A percentile compares a stretch with the other conserved stretches of the same genome.
Conservation (phyloP, 345 rosid species). For the Boechera retrofracta region DNA sequence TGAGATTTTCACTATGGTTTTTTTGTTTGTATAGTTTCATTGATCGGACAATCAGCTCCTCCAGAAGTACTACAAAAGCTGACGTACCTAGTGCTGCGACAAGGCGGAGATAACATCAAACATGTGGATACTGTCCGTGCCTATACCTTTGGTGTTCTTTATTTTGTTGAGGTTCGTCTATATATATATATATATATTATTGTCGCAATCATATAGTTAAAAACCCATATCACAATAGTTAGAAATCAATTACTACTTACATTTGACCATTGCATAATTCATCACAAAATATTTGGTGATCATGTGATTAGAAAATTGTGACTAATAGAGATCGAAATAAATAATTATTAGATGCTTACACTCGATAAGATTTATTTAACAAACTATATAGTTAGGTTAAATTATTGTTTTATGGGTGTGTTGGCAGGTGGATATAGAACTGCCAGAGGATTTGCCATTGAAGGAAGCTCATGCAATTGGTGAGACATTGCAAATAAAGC, state of each 20-base stretch:
- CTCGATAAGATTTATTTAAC: not conserved
- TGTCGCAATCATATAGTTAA: not conserved
- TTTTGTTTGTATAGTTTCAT: conserved; percentile 58
- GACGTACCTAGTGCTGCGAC: conserved; percentile 75
- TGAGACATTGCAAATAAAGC: conserved; percentile 77
- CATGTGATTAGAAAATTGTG: not conserved
- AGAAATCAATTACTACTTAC: not conserved
- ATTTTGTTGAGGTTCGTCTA: conserved; percentile 84
- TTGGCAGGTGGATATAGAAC: conserved; percentile 80
- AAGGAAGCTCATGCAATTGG: conserved; percentile 84
- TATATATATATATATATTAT: not conserved
- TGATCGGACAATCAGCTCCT: conserved; percentile 91
- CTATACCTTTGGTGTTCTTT: conserved; percentile 89
- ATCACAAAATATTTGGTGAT: not conserved
- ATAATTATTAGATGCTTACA: not conserved
- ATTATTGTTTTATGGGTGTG: not conserved
- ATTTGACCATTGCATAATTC: not conserved
- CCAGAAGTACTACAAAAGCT: conserved; percentile 81
- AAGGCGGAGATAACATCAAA: conserved; percentile 61
- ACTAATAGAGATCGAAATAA: not conserved
- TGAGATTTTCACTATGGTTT: not conserved
- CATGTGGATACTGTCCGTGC: conserved; percentile 93
- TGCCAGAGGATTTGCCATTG: conserved; percentile 78
- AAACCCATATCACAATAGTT: not conserved
- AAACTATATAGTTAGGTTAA: not conserved